Percentiles rank a stretch among this genome's conserved stretches.
Conservation (phyloP, 495 filamentous ascomycete species). For the Hyphodiscus hymeniophilus region DNA sequence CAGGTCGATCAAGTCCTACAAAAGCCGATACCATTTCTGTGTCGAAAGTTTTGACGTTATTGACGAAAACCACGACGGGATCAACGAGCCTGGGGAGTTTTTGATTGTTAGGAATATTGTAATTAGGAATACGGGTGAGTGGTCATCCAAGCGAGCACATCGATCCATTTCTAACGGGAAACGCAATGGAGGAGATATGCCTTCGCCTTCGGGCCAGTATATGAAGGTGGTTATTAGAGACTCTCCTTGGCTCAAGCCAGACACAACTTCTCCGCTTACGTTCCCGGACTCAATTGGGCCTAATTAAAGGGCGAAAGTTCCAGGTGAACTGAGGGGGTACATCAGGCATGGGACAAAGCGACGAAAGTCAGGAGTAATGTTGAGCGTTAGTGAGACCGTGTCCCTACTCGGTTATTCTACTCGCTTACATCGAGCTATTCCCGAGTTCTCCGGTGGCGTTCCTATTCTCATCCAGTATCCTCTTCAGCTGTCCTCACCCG, state of each 20-base stretch:
- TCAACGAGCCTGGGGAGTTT: conserved; percentile 39
- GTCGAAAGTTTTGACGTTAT: conserved; percentile 32
- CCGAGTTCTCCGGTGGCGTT: conserved; percentile 15
- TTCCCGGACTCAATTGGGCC: no score
- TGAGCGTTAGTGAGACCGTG: conserved; percentile 17
- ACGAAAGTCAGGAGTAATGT: conserved; percentile 1
- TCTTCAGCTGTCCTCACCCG: conserved; percentile 12
- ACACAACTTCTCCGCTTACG: no score
- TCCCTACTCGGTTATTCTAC: conserved; percentile 16
- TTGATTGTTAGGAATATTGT: conserved; percentile 31
- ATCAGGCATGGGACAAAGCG: conserved; percentile 22
- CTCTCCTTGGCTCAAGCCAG: no score
- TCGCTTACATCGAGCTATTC: conserved; percentile 19
- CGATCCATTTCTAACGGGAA: conserved; percentile 12
- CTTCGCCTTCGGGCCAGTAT: conserved; percentile 12
- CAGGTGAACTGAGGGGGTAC: conserved; percentile 16
- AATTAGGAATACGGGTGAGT: conserved; percentile 30
- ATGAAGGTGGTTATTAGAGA: no score
- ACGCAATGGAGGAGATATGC: conserved; percentile 23
- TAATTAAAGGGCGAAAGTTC: no score
- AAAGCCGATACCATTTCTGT: no score
- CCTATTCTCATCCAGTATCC: conserved; percentile 19
- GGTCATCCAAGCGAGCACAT: conserved; percentile 3
- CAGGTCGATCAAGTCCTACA: no score
- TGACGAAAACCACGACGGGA: conserved; percentile 37